phyloP scores from a whole-genome alignment of 345 rosid genomes.

The Carallia pectinifolia region DNA sequence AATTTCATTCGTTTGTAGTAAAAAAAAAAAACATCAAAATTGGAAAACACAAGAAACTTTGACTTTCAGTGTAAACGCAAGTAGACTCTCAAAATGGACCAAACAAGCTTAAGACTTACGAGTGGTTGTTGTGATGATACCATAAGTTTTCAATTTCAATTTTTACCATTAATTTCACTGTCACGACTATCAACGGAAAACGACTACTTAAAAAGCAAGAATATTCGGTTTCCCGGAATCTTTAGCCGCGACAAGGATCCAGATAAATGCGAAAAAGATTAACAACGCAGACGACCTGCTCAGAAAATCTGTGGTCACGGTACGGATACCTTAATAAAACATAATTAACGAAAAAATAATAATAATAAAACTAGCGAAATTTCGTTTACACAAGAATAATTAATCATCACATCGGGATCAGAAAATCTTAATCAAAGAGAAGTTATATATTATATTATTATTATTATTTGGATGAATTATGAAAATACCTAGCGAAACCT shows the following conservation, averaged over 20 bases:
- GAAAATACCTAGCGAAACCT: slow-evolving; percentile 62
- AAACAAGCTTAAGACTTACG: too few species aligned
- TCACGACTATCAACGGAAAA: slow-evolving; percentile 9
- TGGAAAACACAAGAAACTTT: too few species aligned
- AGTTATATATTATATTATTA: too few species aligned
- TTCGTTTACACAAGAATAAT: too few species aligned
- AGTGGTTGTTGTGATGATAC: not conserved
- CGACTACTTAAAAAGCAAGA: slow-evolving; percentile 7
- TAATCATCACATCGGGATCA: not conserved
- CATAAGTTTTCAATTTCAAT: not conserved
- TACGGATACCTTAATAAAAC: not conserved
- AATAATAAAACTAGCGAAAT: too few species aligned
- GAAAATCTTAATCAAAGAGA: not conserved
- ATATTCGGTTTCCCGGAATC: not conserved
- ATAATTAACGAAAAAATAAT: too few species aligned
- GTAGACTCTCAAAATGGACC: too few species aligned
- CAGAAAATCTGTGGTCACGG: not conserved
- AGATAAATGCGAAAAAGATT: not conserved
- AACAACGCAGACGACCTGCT: not conserved
- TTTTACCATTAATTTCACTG: not conserved
- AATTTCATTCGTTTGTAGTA: too few species aligned
- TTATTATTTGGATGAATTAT: not conserved
- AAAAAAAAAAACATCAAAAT: too few species aligned
- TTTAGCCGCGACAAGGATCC: not conserved
- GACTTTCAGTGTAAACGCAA: too few species aligned